Conservation (phyloP, 2,329 filamentous ascomycete genomes). For the Ascochyta pisi region DNA sequence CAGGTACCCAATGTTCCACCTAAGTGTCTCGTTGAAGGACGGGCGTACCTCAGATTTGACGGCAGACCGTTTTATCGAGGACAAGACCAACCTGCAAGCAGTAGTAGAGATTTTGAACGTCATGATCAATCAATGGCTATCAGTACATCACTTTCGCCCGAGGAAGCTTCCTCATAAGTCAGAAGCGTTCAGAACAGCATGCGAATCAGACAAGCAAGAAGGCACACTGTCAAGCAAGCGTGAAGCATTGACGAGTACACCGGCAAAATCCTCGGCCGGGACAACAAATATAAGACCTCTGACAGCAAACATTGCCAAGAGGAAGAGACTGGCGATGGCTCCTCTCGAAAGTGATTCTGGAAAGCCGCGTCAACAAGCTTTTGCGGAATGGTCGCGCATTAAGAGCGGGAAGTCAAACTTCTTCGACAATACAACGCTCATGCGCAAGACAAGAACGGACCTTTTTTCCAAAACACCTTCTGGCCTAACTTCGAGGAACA, state of each 20-base stretch:
- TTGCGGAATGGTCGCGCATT: slow-evolving; percentile 53
- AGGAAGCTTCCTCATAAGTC: slow-evolving; percentile 24
- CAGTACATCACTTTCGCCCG: slow-evolving; percentile 72
- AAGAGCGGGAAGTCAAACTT: slow-evolving; percentile 50
- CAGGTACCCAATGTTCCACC: slow-evolving; percentile 86
- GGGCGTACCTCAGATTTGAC: slow-evolving; percentile 1
- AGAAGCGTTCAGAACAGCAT: slow-evolving; percentile 13
- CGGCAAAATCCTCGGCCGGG: not conserved
- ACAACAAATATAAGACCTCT: not conserved
- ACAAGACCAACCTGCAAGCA: slow-evolving; percentile 54
- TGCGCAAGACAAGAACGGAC: not conserved
- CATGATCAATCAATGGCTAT: slow-evolving; percentile 76
- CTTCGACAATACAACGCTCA: slow-evolving; percentile 25
- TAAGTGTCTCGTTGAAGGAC: slow-evolving; percentile 65
- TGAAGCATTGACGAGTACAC: not conserved
- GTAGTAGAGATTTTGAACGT: slow-evolving; percentile 71
- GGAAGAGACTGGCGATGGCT: slow-evolving; percentile 20
- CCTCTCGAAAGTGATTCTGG: not conserved
- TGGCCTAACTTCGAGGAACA: not conserved
- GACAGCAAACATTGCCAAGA: slow-evolving; percentile 23
- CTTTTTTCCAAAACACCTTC: not conserved
- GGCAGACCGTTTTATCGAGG: slow-evolving; percentile 33
- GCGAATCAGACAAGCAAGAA: not conserved
- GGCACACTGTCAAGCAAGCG: not conserved
- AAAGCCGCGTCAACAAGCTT: slow-evolving; percentile 21